A percentile compares a stretch with the other conserved stretches of the same genome.
These are phyloP conservation scores for Boletus pseudopeckii DNA, from an alignment of 768 basidiomycete species.

Conservation along the genomic window DNA sequence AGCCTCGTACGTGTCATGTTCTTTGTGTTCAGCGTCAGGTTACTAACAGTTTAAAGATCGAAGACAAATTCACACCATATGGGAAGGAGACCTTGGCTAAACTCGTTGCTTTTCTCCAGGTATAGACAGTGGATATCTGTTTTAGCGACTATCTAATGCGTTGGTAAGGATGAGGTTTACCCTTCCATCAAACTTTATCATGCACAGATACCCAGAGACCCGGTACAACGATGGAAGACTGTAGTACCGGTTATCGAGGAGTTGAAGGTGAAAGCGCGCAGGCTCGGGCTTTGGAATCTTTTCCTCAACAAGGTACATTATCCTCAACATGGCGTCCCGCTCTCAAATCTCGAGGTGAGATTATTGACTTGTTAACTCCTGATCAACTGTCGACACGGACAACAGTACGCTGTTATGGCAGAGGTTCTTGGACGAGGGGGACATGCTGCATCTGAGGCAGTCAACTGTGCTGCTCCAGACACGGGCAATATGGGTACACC, in stretches of 20 bases:
- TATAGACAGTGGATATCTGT: constrained; percentile 29
- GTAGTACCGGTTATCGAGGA: constrained; percentile 77
- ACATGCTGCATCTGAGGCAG: constrained; percentile 77
- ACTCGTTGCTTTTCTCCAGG: constrained; percentile 83
- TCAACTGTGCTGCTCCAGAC: constrained; percentile 95
- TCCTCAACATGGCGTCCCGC: constrained; percentile 81
- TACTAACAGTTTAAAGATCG: constrained; percentile 52
- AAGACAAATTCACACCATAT: constrained; percentile 89
- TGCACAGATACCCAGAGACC: constrained; percentile 77
- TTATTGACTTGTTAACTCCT: background rate
- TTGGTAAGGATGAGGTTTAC: constrained; percentile 74
- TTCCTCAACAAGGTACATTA: constrained; percentile 95
- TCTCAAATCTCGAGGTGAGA: constrained; percentile 88
- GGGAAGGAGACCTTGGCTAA: constrained; percentile 85
- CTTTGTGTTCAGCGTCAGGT: background rate
- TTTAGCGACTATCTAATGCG: background rate
- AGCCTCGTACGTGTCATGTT: constrained; percentile 56
- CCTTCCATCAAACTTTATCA: constrained; percentile 77
- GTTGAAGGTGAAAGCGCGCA: constrained; percentile 84
- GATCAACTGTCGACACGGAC: background rate
- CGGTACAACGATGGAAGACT: constrained; percentile 75
- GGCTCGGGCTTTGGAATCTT: constrained; percentile 92
- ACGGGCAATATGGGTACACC: constrained; percentile 92
- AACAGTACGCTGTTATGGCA: constrained; percentile 95
- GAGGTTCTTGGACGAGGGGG: constrained; percentile 86